phyloP scores from a whole-genome alignment of 2,329 filamentous ascomycete species.

The Ophiostoma himal-ulmi region DNA sequence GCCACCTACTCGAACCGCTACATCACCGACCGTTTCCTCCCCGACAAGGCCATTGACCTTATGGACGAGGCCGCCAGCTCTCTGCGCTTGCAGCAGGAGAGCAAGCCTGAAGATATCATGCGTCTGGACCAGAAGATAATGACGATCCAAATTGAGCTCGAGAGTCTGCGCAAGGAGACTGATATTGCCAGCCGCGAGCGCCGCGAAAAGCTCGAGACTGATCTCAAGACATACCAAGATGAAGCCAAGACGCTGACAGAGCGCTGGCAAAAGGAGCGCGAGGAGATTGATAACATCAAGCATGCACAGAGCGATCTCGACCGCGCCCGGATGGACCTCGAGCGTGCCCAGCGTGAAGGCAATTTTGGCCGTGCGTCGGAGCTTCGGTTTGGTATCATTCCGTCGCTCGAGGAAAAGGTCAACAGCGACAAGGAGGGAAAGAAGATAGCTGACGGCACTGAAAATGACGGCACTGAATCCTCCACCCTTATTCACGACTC shows the following conservation, averaged over 20 bases:
- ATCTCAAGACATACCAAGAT: constrained; percentile 68
- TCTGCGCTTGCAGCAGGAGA: constrained; percentile 87
- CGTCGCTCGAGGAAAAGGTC: constrained; percentile 69
- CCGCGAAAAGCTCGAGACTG: constrained; percentile 74
- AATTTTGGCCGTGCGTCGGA: constrained; percentile 90
- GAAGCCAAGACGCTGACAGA: constrained; percentile 69
- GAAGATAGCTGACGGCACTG: constrained; percentile 28
- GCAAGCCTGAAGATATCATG: constrained; percentile 91
- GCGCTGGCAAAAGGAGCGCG: constrained; percentile 84
- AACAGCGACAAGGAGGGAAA: constrained; percentile 58
- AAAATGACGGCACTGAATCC: constrained; percentile 38
- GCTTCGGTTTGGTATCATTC: constrained; percentile 81
- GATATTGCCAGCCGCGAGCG: constrained; percentile 85
- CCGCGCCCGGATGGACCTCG: constrained; percentile 74
- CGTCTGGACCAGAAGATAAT: constrained; percentile 90
- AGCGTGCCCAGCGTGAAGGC: constrained; percentile 78
- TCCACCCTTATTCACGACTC: constrained; percentile 78
- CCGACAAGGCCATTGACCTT: constrained; percentile 94
- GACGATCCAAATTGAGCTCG: constrained; percentile 94
- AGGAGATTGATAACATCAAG: constrained; percentile 82
- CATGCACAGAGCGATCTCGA: constrained; percentile 84
- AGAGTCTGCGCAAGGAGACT: constrained; percentile 88
- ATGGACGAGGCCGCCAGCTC: constrained; percentile 94
- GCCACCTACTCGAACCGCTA: constrained; percentile 92
- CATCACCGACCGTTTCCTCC: constrained; percentile 90